phyloP scores from a whole-genome alignment of 1,284 basidiomycete species.

The Apiotrichum veenhuisii region DNA sequence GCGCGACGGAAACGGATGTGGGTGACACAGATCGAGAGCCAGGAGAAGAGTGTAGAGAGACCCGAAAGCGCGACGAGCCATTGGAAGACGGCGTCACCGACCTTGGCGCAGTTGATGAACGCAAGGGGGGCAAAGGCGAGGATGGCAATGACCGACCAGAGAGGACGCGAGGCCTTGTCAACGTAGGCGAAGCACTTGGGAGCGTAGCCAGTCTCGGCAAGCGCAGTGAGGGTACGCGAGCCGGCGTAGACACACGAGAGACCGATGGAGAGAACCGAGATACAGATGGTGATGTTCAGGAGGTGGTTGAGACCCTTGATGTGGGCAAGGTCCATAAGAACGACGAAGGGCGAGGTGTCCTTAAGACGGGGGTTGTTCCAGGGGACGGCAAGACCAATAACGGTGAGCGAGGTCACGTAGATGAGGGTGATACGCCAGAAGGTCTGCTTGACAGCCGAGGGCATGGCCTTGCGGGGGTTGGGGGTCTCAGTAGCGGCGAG shows the following conservation, averaged over 20 bases:
- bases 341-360: conserved; percentile 54
- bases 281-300: conserved; percentile 53
- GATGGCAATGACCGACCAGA: conserved; percentile 48
- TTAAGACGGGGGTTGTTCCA: conserved; percentile 42
- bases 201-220: conserved; percentile 50
- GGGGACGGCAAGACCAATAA: conserved; percentile 53
- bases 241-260: conserved; percentile 46
- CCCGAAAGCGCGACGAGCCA: conserved; percentile 55
- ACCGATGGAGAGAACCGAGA: conserved; percentile 46
- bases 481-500: conserved; percentile 53
- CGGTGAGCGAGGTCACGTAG: conserved; percentile 52
- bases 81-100: conserved; percentile 35
- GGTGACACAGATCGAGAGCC: conserved; percentile 33
- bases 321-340: conserved; percentile 49
- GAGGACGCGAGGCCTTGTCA: conserved; percentile 54
- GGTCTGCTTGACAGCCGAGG: conserved; percentile 41
- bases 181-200: conserved; percentile 52
- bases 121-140: conserved; percentile 47
- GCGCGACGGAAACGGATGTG: conserved; percentile 51
- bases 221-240: conserved; percentile 46
- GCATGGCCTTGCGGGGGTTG: conserved; percentile 31
- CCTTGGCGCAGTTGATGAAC: conserved; percentile 47
- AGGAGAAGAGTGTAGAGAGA: conserved; percentile 55
- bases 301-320: conserved; percentile 52
- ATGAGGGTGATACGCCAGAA: conserved; percentile 54